phyloP scores from a whole-genome alignment of 768 basidiomycete species.

The Tulasnella sp. region DNA sequence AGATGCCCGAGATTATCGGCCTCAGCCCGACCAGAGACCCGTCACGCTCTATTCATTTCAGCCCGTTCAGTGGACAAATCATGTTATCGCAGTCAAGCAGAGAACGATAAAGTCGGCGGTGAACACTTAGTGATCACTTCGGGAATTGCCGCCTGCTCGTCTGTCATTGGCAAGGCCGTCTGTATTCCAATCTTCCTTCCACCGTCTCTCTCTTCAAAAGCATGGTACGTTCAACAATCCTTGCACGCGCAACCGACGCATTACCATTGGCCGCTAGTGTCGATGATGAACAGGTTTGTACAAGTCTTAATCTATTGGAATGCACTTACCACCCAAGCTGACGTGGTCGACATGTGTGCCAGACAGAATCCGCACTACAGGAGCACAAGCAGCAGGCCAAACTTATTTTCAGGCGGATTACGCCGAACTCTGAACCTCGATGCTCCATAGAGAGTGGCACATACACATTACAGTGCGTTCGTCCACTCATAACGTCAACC shows the following conservation, averaged over 20 bases:
- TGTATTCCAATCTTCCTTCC: background rate
- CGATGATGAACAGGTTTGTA: constrained; percentile 87
- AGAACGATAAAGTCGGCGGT: too few relatives aligned
- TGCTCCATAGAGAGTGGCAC: constrained; percentile 95
- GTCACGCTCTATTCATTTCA: too few relatives aligned
- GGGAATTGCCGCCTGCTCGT: background rate
- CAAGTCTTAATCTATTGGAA: background rate
- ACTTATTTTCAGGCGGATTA: constrained; percentile 88
- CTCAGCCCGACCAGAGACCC: too few relatives aligned
- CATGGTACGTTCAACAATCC: constrained; percentile 83
- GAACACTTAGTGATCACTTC: too few relatives aligned
- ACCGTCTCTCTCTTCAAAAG: background rate
- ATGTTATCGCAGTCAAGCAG: too few relatives aligned
- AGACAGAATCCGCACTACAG: constrained; percentile 90
- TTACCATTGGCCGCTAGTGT: constrained; percentile 91
- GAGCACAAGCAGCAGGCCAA: constrained; percentile 99
- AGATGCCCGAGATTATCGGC: too few relatives aligned
- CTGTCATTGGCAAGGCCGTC: constrained; percentile 2
- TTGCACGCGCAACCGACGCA: constrained; percentile 76
- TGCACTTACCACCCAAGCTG: background rate
- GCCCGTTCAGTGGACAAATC: too few relatives aligned
- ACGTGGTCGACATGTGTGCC: constrained; percentile 8
- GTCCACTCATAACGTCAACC: too few relatives aligned
- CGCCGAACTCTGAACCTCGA: constrained; percentile 85
- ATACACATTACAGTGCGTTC: constrained; percentile 87